Conservation (phyloP, 257 asterid species). For the Solanum verrucosum region DNA sequence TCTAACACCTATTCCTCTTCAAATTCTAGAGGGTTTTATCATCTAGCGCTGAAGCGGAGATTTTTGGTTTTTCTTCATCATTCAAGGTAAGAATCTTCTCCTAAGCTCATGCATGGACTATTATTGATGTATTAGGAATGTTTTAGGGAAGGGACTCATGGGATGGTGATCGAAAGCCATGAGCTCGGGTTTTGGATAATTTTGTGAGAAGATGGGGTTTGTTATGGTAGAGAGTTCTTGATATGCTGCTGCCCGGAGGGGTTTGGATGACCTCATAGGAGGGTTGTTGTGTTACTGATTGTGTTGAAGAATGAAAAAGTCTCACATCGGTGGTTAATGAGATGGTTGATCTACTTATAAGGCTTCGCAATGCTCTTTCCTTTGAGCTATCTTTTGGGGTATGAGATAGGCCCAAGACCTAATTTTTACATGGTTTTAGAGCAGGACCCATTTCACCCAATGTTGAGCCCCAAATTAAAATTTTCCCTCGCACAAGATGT, state of each 20-base stretch:
- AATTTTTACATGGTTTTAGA: not conserved
- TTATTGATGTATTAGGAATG: not conserved
- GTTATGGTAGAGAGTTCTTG: not conserved
- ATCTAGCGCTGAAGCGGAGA: not conserved
- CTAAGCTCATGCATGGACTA: not conserved
- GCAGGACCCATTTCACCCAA: not conserved
- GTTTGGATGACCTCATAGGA: not conserved
- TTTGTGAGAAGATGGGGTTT: not conserved
- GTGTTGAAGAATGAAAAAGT: not conserved
- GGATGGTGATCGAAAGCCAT: not conserved
- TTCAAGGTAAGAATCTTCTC: not conserved
- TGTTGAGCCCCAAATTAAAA: not conserved
- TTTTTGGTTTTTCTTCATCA: not conserved
- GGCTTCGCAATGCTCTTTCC: not conserved
- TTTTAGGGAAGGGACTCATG: not conserved
- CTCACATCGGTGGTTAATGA: not conserved
- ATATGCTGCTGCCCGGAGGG: not conserved
- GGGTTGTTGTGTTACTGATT: not conserved
- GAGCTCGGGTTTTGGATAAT: not conserved
- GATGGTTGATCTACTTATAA: not conserved
- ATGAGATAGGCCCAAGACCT: not conserved
- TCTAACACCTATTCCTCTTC: not conserved
- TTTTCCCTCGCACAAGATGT: not conserved
- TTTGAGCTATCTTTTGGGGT: not conserved
- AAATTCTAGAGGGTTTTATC: not conserved